Evolutionary conservation across 257 asterid genomes (phyloP), one percentile per base, ranked within the genome.

Genomic region (Cordia subcordata): DNA sequence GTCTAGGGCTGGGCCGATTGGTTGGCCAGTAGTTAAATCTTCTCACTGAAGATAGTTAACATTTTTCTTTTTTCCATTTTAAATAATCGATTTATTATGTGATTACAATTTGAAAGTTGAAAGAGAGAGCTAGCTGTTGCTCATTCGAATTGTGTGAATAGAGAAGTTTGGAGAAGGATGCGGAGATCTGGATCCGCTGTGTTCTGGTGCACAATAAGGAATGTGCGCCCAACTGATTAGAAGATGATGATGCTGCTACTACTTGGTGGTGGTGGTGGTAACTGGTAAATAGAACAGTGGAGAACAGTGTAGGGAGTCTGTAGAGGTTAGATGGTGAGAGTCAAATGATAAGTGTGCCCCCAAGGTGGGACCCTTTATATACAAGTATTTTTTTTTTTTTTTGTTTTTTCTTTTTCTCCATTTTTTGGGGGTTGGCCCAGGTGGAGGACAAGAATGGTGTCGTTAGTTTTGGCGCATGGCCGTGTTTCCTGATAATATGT

Each of bases 1-100:
- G 49, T 21, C 75, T 37, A 71, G 62, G 61, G 69, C 62, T 22
- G 92, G 90, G 40, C 95, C 95, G 73, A 72, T 91, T 40, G 46
- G 55, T 0, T 76, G 82, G 75, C 90, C 85, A 42, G 4, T 42
- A n/a, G 52, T 17, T n/a, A 60, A 79, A 52, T 46, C 63, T 58
- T 22, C 32, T 57, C 15, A 44, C 6, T 77, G 64, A 68, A 35
- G 35, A 8, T 5, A 12, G n/a, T 11, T 14, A 42, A 10, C 15
- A 18, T 14, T 0, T 27, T 39, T 68, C 16, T 16, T 6, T 4
- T 9, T 13, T 35, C 11, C 19, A 40, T 15, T 17, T 15, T 27
- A 8, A 35, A 21, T 40, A 21, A 5, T 15, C 18, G 22, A 42
- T 23, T 45, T 15, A 8, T 5, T 5, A 0, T 2, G 1, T 19